phyloP scores from a whole-genome alignment of 257 asterid species.

The Capsicum baccatum region DNA sequence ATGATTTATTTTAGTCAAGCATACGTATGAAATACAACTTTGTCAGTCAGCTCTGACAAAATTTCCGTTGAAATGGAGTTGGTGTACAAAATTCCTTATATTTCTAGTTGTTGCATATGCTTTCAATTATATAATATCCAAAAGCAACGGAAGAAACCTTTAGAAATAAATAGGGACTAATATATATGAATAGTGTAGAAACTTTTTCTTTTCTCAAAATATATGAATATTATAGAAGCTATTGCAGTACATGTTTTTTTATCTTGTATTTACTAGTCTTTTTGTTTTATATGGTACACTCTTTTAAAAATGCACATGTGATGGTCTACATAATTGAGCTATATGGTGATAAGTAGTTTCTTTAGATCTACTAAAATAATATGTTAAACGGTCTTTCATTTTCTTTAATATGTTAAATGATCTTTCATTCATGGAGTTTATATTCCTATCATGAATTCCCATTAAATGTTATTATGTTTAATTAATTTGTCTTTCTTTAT shows the following conservation, averaged over 20 bases:
- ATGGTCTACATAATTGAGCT: not conserved
- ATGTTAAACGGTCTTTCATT: not conserved
- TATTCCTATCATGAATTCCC: not conserved
- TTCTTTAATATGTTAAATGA: not conserved
- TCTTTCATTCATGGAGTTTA: not conserved
- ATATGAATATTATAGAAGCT: constrained; percentile 5
- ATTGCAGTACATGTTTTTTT: not conserved
- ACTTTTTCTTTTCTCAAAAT: not conserved
- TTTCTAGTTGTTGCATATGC: too few species aligned
- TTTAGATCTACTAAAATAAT: constrained; percentile 16
- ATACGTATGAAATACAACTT: too few species aligned
- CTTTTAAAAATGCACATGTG: not conserved
- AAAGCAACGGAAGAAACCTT: constrained; percentile 26
- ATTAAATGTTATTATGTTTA: too few species aligned
- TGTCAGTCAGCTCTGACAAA: too few species aligned
- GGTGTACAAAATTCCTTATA: not conserved
- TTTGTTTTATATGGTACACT: not conserved
- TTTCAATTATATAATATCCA: not conserved
- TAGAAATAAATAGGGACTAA: constrained; percentile 25
- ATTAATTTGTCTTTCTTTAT: too few species aligned
- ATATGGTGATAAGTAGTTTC: not conserved
- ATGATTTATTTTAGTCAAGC: too few species aligned
- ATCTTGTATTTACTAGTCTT: not conserved
- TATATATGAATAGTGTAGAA: not conserved
- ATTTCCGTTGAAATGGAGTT: too few species aligned